Percentiles rank a stretch among this genome's conserved stretches.
Evolutionary conservation across 257 asterid species (phyloP).

Genomic region (Coffea canephora): DNA sequence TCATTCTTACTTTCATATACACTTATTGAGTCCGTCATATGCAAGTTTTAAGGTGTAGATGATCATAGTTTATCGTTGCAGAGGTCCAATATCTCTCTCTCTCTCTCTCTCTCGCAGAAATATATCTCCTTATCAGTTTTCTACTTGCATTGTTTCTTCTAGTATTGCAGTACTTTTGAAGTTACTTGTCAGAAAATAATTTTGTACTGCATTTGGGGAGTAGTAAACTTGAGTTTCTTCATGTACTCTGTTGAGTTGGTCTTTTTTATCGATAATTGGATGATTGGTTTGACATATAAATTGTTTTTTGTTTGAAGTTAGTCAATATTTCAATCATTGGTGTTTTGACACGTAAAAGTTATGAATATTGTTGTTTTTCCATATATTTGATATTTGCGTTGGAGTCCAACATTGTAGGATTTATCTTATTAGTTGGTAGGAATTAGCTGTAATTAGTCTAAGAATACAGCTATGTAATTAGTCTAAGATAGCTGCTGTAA

Average conservation of each 20-base stretch:
- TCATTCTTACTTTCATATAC: background rate
- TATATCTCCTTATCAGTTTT: background rate
- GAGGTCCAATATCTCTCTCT: background rate
- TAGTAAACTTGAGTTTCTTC: background rate
- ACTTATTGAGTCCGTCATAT: too few species aligned
- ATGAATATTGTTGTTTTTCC: background rate
- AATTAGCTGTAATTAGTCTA: too few species aligned
- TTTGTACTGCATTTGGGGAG: background rate
- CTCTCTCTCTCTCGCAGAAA: background rate
- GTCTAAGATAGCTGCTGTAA: too few species aligned
- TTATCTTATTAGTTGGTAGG: background rate
- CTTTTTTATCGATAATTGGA: background rate
- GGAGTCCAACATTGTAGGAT: background rate
- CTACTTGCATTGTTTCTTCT: background rate
- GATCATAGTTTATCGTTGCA: background rate
- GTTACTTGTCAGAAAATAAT: background rate
- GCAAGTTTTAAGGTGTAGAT: too few species aligned
- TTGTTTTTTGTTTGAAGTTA: background rate
- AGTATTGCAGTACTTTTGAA: background rate
- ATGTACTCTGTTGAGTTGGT: background rate
- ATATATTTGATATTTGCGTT: background rate
- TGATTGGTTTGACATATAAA: background rate
- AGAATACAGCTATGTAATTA: too few species aligned
- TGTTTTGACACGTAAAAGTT: background rate
- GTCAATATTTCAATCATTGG: background rate